These are phyloP conservation scores for Smittium culicis DNA, from an alignment of 371 early-diverging fungal species.

Conservation along the genomic window DNA sequence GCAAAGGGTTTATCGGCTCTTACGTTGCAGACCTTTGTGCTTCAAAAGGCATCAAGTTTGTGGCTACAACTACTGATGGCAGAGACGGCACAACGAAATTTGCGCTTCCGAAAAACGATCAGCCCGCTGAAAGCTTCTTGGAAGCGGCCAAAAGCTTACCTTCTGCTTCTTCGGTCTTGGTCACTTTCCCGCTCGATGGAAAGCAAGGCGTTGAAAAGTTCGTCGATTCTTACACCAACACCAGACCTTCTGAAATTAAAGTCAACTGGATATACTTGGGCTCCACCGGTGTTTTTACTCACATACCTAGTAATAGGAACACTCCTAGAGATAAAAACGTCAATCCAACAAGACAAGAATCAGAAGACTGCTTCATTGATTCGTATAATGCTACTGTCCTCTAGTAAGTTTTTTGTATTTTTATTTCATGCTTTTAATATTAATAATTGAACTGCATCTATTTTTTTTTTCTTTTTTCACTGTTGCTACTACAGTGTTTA, in stretches of 20 bases:
- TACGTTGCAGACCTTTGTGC: slow-evolving; percentile 19
- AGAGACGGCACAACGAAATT: slow-evolving; percentile 36
- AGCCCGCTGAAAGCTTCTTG: not conserved
- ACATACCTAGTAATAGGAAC: slow-evolving; percentile 20
- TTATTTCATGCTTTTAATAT: not conserved
- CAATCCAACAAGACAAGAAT: slow-evolving; percentile 19
- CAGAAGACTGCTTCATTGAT: slow-evolving; percentile 19
- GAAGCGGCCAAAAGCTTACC: slow-evolving; percentile 22
- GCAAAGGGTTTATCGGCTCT: slow-evolving; percentile 25
- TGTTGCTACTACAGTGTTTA: too few species aligned
- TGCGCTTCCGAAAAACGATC: slow-evolving; percentile 19
- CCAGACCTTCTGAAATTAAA: slow-evolving; percentile 6
- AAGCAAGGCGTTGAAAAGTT: slow-evolving; percentile 16
- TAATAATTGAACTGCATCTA: not conserved
- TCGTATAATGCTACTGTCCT: slow-evolving; percentile 27
- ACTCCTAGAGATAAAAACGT: slow-evolving; percentile 15
- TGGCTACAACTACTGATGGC: slow-evolving; percentile 29
- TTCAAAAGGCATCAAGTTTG: not conserved
- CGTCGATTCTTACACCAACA: slow-evolving; percentile 21
- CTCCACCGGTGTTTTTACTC: slow-evolving; percentile 33
- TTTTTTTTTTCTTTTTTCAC: not conserved
- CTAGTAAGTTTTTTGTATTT: slow-evolving; percentile 17
- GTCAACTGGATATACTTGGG: slow-evolving; percentile 37
- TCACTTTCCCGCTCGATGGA: slow-evolving; percentile 40
- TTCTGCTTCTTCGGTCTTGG: slow-evolving; percentile 25